Conservation (phyloP, 768 basidiomycete genomes). For the Saitozyma podzolica region DNA sequence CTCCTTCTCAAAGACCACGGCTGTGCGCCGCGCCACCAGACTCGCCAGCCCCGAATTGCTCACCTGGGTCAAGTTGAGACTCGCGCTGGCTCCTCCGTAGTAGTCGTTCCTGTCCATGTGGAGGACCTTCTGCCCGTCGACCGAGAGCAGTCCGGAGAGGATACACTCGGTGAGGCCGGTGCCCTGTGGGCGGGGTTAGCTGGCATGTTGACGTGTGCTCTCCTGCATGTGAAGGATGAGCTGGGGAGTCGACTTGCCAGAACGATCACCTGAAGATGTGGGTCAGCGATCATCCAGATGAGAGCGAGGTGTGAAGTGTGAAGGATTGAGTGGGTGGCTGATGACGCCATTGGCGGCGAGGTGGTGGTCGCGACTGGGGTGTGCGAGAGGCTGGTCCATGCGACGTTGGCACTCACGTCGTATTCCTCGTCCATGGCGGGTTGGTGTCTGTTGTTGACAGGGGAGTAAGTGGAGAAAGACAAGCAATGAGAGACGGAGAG, state of each 20-base stretch:
- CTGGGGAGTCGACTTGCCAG: slow-evolving; percentile 28
- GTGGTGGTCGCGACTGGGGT: not conserved
- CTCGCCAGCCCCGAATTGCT: slow-evolving; percentile 24
- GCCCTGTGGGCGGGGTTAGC: slow-evolving; percentile 59
- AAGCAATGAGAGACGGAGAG: too few relatives aligned
- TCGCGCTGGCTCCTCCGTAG: slow-evolving; percentile 96
- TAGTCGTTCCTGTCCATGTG: slow-evolving; percentile 88
- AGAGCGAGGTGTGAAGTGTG: not conserved
- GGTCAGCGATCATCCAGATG: not conserved
- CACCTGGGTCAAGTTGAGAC: slow-evolving; percentile 95
- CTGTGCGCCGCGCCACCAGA: not conserved
- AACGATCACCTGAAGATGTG: slow-evolving; percentile 43
- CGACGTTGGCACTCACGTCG: slow-evolving; percentile 63
- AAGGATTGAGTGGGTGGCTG: not conserved
- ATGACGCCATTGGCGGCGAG: not conserved
- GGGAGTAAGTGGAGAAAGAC: too few relatives aligned
- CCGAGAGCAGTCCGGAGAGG: slow-evolving; percentile 94
- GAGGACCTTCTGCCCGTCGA: slow-evolving; percentile 98
- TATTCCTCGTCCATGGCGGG: slow-evolving; percentile 95
- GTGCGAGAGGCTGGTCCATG: not conserved
- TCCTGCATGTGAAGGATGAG: not conserved
- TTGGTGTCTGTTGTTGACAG: not conserved
- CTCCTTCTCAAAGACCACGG: not conserved
- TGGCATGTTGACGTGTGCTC: slow-evolving; percentile 52
- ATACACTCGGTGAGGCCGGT: slow-evolving; percentile 99